A percentile compares a stretch with the other conserved stretches of the same genome.
phyloP scores from a whole-genome alignment of 805 yeast genomes.

The Myxozyma udenii region DNA sequence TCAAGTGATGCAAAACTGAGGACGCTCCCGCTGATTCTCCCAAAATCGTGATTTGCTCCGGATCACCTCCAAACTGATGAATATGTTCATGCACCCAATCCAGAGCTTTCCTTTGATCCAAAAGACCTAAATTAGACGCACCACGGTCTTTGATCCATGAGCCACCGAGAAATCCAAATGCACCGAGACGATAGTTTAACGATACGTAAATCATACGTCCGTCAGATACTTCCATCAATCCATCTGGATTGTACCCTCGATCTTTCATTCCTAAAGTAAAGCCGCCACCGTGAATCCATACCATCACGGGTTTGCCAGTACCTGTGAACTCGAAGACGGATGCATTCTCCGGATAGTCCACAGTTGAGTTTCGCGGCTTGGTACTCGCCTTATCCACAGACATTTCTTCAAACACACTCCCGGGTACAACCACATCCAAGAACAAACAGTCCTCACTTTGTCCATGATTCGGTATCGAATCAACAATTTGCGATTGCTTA shows the following conservation, averaged over 20 bases:
- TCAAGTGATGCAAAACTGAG: slow-evolving; percentile 38
- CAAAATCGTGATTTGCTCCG: slow-evolving; percentile 39
- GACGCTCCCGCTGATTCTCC: slow-evolving; percentile 45
- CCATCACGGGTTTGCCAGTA: background rate
- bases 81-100: slow-evolving; percentile 42
- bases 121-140: slow-evolving; percentile 39
- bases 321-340: background rate
- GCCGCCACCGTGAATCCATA: slow-evolving; percentile 13
- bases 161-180: slow-evolving; percentile 40
- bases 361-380: background rate
- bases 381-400: background rate
- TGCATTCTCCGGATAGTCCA: background rate
- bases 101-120: slow-evolving; percentile 40
- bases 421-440: slow-evolving; percentile 27
- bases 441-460: slow-evolving; percentile 27
- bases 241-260: slow-evolving; percentile 19
- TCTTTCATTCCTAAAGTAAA: slow-evolving; percentile 23
- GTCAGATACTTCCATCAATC: slow-evolving; percentile 17
- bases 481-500: slow-evolving; percentile 3
- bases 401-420: background rate
- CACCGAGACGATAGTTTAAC: slow-evolving; percentile 34
- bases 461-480: background rate
- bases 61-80: slow-evolving; percentile 41
- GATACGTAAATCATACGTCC: slow-evolving; percentile 25
- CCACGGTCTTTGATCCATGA: slow-evolving; percentile 32